Evolutionary conservation across 306 rosid genomes (phyloP).

Genomic region (Cercis canadensis): DNA sequence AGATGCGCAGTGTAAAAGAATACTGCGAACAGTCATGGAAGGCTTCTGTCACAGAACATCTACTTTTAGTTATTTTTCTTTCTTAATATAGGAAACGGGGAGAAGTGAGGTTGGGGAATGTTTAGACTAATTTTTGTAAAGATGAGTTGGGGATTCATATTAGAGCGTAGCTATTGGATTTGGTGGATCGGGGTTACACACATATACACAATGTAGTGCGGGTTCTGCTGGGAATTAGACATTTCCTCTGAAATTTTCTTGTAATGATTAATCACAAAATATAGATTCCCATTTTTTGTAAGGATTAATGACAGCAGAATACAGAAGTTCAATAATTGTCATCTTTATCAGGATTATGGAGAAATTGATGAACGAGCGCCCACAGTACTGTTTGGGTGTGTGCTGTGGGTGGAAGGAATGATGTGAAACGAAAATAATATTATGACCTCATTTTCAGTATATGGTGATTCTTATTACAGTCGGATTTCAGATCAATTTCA

Average conservation of each 20-base stretch:
- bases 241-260: slow-evolving; percentile 43
- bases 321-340: slow-evolving; percentile 22
- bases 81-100: slow-evolving; percentile 45
- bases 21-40: slow-evolving; percentile 41
- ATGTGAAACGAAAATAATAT: too few relatives aligned
- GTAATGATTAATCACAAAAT: slow-evolving; percentile 41
- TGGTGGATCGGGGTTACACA: slow-evolving; percentile 43
- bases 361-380: background rate
- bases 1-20: slow-evolving; percentile 46
- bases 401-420: too few relatives aligned
- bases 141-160: slow-evolving; percentile 58
- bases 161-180: slow-evolving; percentile 41
- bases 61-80: slow-evolving; percentile 11
- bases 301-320: slow-evolving; percentile 41
- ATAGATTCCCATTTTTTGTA: slow-evolving; percentile 47
- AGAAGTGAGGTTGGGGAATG: slow-evolving; percentile 38
- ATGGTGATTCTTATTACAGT: too few relatives aligned
- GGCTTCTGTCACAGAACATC: slow-evolving; percentile 35
- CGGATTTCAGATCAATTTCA: too few relatives aligned
- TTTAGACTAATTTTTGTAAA: slow-evolving; percentile 63
- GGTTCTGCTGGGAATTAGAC: slow-evolving; percentile 48
- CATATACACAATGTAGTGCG: slow-evolving; percentile 36
- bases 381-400: too few relatives aligned
- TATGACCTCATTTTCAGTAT: too few relatives aligned
- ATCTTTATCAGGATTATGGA: slow-evolving; percentile 10